Conservation (phyloP, 129 eudicot genomes). For the Smallanthus sonchifolius region DNA sequence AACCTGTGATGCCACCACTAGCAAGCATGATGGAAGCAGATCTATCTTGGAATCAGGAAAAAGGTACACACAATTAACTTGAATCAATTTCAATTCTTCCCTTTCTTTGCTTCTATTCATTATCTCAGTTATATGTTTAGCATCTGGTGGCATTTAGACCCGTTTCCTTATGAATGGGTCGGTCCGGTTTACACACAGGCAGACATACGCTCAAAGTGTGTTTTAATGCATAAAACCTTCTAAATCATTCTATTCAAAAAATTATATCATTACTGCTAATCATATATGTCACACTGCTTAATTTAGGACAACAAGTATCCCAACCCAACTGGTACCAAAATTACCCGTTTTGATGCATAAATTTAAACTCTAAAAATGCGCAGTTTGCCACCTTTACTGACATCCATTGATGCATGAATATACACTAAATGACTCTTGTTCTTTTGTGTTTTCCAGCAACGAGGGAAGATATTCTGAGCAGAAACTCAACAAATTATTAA, state of each 20-base stretch:
- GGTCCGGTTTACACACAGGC: neutral
- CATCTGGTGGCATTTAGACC: neutral
- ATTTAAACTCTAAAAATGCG: neutral
- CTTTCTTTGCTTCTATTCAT: neutral
- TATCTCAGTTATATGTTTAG: neutral
- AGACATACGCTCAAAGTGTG: neutral
- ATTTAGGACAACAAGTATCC: neutral
- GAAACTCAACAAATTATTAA: slow-evolving; percentile 32
- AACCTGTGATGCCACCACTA: slow-evolving; percentile 11
- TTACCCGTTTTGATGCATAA: neutral
- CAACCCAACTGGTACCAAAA: neutral
- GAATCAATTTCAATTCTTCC: neutral
- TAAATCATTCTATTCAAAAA: neutral
- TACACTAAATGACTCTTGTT: slow-evolving; percentile 10
- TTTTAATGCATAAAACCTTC: neutral
- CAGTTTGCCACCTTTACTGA: neutral
- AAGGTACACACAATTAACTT: slow-evolving; percentile 33
- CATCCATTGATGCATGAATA: slow-evolving; percentile 9
- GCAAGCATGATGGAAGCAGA: slow-evolving; percentile 30
- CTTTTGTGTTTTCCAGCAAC: slow-evolving; percentile 23
- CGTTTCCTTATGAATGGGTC: neutral
- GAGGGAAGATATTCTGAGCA: slow-evolving; percentile 20
- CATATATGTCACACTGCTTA: neutral
- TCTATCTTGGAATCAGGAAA: slow-evolving; percentile 17
- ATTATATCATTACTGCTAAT: neutral